Evolutionary conservation across 2,329 filamentous ascomycete genomes (phyloP).

Genomic region (Colletotrichum aenigma): DNA sequence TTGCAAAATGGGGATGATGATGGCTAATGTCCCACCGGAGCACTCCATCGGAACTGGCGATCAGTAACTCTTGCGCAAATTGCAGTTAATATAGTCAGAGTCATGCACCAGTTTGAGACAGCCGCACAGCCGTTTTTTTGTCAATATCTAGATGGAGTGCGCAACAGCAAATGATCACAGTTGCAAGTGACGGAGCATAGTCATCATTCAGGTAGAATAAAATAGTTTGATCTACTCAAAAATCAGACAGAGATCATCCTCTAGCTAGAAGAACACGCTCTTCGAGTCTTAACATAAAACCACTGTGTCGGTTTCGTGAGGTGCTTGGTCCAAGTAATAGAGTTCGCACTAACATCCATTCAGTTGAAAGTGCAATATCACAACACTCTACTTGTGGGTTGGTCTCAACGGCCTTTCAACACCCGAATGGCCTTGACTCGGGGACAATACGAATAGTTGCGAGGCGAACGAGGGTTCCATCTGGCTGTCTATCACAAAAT

Average conservation of each 20-base stretch:
- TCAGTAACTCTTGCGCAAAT: neutral
- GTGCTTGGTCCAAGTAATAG: neutral
- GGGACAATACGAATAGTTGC: neutral
- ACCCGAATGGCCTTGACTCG: neutral
- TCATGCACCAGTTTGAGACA: neutral
- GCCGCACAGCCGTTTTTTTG: neutral
- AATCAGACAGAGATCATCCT: too few species aligned
- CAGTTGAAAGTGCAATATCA: neutral
- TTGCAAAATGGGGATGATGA: neutral
- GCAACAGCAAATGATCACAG: rapidly evolving
- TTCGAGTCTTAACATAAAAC: neutral
- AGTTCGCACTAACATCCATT: neutral
- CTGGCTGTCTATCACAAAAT: neutral
- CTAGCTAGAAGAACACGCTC: neutral
- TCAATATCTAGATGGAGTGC: neutral
- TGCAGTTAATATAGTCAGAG: neutral
- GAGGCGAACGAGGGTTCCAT: neutral
- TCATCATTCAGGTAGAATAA: too few species aligned
- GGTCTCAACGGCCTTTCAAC: neutral
- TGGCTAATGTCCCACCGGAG: neutral
- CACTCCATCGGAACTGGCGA: neutral
- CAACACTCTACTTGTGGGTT: neutral
- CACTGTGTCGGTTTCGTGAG: neutral
- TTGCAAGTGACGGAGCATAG: neutral
- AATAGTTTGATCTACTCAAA: too few species aligned